These are phyloP conservation scores for Zygosaccharomyces siamensis DNA, from an alignment of 805 yeast genomes.

Conservation along the genomic window DNA sequence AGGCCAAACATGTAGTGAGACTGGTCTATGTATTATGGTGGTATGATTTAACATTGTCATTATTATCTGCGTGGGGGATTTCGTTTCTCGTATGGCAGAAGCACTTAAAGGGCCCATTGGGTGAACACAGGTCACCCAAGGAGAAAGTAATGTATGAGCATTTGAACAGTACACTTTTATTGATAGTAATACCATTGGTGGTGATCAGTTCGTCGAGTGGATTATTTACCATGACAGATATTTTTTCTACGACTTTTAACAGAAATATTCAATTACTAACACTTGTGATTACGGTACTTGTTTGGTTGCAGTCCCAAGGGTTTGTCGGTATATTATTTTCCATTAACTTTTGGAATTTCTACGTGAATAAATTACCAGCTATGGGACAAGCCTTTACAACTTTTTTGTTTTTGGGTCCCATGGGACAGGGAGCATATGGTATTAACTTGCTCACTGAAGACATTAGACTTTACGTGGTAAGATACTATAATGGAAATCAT, in stretches of 20 bases:
- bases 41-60: conserved; percentile 52
- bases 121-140: conserved; percentile 7
- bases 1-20: conserved; percentile 40
- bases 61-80: conserved; percentile 58
- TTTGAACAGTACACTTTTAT: conserved; percentile 53
- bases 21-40: conserved; percentile 68
- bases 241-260: conserved; percentile 42
- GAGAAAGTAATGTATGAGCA: conserved; percentile 34
- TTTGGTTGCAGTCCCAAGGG: conserved; percentile 67
- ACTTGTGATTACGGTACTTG: conserved; percentile 47
- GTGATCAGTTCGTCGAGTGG: conserved; percentile 74
- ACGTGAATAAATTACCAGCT: conserved; percentile 55
- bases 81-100: conserved; percentile 46
- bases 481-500: conserved; percentile 16
- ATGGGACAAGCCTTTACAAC: conserved; percentile 54
- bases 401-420: conserved; percentile 75
- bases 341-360: conserved; percentile 55
- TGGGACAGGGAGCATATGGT: conserved; percentile 81
- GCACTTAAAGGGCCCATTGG: conserved; percentile 26
- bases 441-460: conserved; percentile 52
- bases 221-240: conserved; percentile 38
- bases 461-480: conserved; percentile 23
- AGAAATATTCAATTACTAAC: conserved; percentile 43
- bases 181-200: conserved; percentile 77
- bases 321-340: conserved; percentile 53